phyloP scores from a whole-genome alignment of 1,284 basidiomycete species.

The Phlebopus sp. region DNA sequence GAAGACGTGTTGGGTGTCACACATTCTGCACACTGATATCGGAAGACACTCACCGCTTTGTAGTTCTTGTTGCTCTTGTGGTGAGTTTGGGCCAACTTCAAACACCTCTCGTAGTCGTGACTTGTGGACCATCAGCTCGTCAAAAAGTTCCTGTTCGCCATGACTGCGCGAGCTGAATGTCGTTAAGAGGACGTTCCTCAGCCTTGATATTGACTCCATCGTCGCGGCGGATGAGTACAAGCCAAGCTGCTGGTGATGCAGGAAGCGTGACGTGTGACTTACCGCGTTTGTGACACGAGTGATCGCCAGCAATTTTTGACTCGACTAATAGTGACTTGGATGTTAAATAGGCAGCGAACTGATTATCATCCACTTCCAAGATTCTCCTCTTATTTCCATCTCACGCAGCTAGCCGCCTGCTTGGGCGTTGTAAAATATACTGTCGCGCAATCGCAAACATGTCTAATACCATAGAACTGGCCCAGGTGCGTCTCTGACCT shows the following conservation, averaged over 20 bases:
- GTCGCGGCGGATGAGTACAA: background rate
- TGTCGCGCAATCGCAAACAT: conserved; percentile 30
- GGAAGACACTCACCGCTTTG: conserved; percentile 56
- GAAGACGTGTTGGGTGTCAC: conserved; percentile 1
- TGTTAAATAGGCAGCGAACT: conserved; percentile 17
- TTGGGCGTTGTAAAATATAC: conserved; percentile 33
- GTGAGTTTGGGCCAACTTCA: conserved; percentile 58
- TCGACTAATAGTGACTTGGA: conserved; percentile 1
- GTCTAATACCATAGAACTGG: conserved; percentile 55
- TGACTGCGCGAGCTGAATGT: conserved; percentile 42
- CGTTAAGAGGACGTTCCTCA: conserved; percentile 42
- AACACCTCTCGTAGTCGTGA: conserved; percentile 57
- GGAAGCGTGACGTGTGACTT: conserved; percentile 28
- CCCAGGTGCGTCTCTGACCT: conserved; percentile 39
- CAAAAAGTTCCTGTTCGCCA: conserved; percentile 71
- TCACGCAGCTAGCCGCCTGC: conserved; percentile 23
- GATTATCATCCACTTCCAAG: conserved; percentile 27
- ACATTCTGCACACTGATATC: conserved; percentile 8
- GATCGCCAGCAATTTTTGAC: conserved; percentile 19
- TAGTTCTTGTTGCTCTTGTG: conserved; percentile 66
- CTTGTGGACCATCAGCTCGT: conserved; percentile 66
- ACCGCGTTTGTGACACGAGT: conserved; percentile 28
- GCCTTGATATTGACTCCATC: conserved; percentile 45
- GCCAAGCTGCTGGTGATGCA: no score
- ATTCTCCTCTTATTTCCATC: conserved; percentile 26